Evolutionary conservation across 2,329 filamentous ascomycete species (phyloP), one percentile per base, ranked within the genome.

Genomic region (Exophiala spinifera): DNA sequence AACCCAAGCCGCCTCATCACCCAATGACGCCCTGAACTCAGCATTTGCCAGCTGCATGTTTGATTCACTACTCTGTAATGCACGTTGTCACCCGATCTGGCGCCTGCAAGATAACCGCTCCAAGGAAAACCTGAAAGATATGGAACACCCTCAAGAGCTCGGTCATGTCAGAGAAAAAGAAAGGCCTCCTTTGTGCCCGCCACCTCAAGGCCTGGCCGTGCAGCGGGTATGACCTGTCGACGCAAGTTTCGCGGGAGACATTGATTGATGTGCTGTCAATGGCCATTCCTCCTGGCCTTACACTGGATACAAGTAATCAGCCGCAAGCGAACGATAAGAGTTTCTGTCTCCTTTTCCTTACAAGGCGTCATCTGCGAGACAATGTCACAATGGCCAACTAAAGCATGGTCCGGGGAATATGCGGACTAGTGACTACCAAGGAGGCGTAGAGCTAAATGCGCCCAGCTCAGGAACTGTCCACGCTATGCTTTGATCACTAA

Each of bases 81-180:
- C 23, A 37, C 37, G 45, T 47, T 53, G 46, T 53, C 46, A 23
- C 57, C 51, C 48, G 42, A 55, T 57, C 46, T 53, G 51, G 53
- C 55, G 57, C 34, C 39, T 57, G 49, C 51, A 52, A 33, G 17
- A 34, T 20, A 47, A 39, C 36, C 46, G n/a, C 20, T 48, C 28
- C 36, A 25, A n/a, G n/a, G n/a, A 44, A 23, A 50, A 28, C 21
- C 37, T 21, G 20, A 43, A 37, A n/a, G 39, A 43, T n/a, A n/a
- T n/a, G n/a, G n/a, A n/a, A 25, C 23, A 25, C 4, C 4, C 4
- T 25, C 2, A 19, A 39, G 36, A 15, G 42, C 42, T 44, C 42
- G 42, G 19, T 25, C 28, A 44, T 44, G 21, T 44, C 13, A 10
- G 28, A 10, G 42, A 23, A 21, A 15, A 13, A n/a, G 36, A 39